A percentile compares a stretch with the other conserved stretches of the same genome.
phyloP scores from a whole-genome alignment of 2,329 filamentous ascomycete species.

The Alternaria gaisen region DNA sequence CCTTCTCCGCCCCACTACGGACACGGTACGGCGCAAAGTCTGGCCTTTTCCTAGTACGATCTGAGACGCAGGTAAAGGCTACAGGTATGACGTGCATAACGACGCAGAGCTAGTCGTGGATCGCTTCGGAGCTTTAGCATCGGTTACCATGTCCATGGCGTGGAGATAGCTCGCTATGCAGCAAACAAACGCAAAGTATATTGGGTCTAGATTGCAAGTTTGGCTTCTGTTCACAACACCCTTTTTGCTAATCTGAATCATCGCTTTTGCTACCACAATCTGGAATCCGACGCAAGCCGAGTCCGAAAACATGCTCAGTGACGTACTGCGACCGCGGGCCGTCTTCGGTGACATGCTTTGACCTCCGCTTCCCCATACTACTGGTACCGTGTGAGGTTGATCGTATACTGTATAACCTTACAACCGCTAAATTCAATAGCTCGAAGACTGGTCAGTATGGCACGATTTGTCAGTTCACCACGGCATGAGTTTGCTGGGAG shows the following conservation, averaged over 20 bases:
- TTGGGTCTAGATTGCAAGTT: constrained; percentile 3
- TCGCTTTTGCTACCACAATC: constrained; percentile 1
- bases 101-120: constrained; percentile 13
- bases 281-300: background rate
- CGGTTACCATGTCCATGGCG: constrained; percentile 3
- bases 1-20: constrained; percentile 4
- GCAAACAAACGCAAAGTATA: background rate
- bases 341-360: constrained; percentile 1
- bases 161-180: constrained; percentile 7
- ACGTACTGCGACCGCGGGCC: background rate
- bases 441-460: background rate
- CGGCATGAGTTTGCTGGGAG: background rate
- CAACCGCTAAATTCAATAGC: background rate
- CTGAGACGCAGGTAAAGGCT: constrained; percentile 18
- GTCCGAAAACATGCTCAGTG: background rate
- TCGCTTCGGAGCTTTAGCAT: constrained; percentile 17
- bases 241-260: background rate
- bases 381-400: background rate
- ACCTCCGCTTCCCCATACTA: constrained; percentile 6
- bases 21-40: constrained; percentile 5
- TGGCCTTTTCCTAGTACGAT: constrained; percentile 5
- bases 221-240: background rate
- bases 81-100: constrained; percentile 25
- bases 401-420: background rate
- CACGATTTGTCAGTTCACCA: background rate